Percentiles rank a stretch among this genome's conserved stretches.
These are phyloP conservation scores for Vanrija pseudolonga DNA, from an alignment of 1,284 basidiomycete genomes.

Conservation along the genomic window DNA sequence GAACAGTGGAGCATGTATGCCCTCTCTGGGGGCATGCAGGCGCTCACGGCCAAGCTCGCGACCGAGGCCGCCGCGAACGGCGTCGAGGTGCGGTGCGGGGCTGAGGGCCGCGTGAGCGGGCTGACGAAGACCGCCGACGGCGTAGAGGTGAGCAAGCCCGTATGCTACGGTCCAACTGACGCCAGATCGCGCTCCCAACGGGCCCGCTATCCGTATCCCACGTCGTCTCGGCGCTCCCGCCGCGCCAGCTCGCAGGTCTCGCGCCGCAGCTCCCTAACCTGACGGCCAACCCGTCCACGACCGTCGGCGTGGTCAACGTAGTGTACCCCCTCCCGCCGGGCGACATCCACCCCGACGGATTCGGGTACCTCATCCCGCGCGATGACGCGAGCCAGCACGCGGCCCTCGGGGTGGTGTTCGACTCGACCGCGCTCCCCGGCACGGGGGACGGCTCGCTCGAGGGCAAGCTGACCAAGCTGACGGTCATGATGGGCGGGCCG, in stretches of 20 bases:
- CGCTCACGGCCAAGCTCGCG: constrained; percentile 61
- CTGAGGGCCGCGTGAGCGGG: constrained; percentile 25
- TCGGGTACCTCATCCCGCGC: constrained; percentile 90
- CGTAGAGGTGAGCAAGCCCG: constrained; percentile 3
- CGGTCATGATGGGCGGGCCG: constrained; percentile 88
- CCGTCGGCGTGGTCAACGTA: constrained; percentile 69
- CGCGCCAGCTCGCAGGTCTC: constrained; percentile 21
- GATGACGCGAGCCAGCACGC: constrained; percentile 48
- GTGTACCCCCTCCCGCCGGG: constrained; percentile 56
- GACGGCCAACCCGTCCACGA: constrained; percentile 42
- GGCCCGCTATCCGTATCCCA: constrained; percentile 7
- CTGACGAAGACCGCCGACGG: background rate
- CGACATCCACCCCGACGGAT: constrained; percentile 67
- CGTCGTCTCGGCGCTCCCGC: constrained; percentile 32
- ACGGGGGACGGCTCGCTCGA: constrained; percentile 52
- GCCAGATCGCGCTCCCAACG: background rate
- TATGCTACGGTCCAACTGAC: constrained; percentile 53
- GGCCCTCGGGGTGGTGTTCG: constrained; percentile 78
- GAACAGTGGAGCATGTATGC: constrained; percentile 43
- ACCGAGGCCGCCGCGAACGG: constrained; percentile 52
- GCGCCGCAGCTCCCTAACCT: constrained; percentile 55
- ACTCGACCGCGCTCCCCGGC: constrained; percentile 66
- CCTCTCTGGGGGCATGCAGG: constrained; percentile 63
- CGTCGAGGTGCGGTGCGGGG: constrained; percentile 58
- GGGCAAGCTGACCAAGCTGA: constrained; percentile 60